phyloP scores from a whole-genome alignment of 352 stramenopile genomes.

The Thalassiosira hispida region DNA sequence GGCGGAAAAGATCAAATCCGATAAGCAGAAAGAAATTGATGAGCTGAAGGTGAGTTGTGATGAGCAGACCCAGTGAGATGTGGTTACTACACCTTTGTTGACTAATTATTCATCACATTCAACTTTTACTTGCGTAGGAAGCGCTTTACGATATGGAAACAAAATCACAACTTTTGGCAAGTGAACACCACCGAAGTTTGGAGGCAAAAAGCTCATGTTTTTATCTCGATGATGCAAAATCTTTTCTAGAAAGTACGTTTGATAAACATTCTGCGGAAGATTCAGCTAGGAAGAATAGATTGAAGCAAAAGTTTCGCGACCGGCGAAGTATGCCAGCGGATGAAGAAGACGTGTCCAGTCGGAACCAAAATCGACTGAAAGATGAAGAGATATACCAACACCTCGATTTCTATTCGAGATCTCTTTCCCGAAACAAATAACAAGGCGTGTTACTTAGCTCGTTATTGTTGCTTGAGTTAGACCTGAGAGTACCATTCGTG shows the following conservation, averaged over 20 bases:
- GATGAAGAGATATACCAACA: slow-evolving; percentile 77
- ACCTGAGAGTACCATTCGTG: slow-evolving; percentile 20
- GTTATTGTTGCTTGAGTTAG: not conserved
- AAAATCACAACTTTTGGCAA: slow-evolving; percentile 50
- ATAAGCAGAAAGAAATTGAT: slow-evolving; percentile 78
- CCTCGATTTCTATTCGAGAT: slow-evolving; percentile 75
- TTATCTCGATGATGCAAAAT: slow-evolving; percentile 58
- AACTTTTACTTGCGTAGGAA: slow-evolving; percentile 31
- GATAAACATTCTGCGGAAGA: slow-evolving; percentile 45
- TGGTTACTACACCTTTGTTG: not conserved
- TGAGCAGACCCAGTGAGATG: not conserved
- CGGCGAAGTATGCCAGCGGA: not conserved
- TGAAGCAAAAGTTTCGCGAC: slow-evolving; percentile 77
- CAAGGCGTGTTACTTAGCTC: not conserved
- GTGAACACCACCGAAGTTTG: slow-evolving; percentile 38
- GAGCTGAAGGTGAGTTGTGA: slow-evolving; percentile 54
- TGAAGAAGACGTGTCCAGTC: not conserved
- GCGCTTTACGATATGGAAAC: slow-evolving; percentile 76
- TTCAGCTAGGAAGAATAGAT: slow-evolving; percentile 35
- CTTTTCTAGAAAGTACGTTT: slow-evolving; percentile 57
- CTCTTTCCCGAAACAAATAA: slow-evolving; percentile 35
- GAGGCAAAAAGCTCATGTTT: slow-evolving; percentile 43
- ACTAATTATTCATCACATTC: slow-evolving; percentile 4
- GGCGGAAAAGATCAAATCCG: slow-evolving; percentile 55
- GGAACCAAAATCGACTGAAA: slow-evolving; percentile 17